These are phyloP conservation scores for Corymbia maculata DNA, from an alignment of 345 rosid species.

Conservation along the genomic window DNA sequence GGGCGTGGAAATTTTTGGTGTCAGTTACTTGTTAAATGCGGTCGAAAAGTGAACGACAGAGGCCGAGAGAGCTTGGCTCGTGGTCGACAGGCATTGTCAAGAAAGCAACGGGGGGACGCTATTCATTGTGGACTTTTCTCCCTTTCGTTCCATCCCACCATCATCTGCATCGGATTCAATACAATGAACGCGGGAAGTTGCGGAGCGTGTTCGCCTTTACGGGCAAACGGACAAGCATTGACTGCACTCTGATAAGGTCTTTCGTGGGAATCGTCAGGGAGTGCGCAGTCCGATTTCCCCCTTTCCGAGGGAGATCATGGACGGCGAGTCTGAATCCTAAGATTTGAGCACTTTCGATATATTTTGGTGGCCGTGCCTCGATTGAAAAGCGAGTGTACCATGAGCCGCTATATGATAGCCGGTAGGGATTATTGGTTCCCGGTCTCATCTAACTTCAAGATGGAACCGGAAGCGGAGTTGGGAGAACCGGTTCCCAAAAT, in stretches of 20 bases:
- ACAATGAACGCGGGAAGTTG: not conserved
- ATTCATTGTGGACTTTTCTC: not conserved
- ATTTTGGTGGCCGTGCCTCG: not conserved
- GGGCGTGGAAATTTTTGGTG: not conserved
- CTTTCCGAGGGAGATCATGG: not conserved
- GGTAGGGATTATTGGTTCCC: too few species aligned
- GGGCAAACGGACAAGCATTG: not conserved
- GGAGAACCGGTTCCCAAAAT: too few species aligned
- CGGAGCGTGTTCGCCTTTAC: not conserved
- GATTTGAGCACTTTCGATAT: too few species aligned
- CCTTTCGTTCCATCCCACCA: not conserved
- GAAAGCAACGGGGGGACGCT: not conserved
- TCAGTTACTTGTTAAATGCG: not conserved
- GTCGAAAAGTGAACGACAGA: not conserved
- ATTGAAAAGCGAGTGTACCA: not conserved
- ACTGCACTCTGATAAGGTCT: not conserved
- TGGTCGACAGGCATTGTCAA: not conserved
- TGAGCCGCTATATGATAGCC: not conserved
- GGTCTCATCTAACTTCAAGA: too few species aligned
- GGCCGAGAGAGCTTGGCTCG: not conserved
- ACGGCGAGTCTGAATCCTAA: not conserved
- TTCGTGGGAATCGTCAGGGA: not conserved
- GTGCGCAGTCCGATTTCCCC: not conserved
- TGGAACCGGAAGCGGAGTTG: too few species aligned
- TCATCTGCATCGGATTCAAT: not conserved